A percentile compares a stretch with the other conserved stretches of the same genome.
Conservation (phyloP, 2,329 filamentous ascomycete genomes). For the Onygenales sp. region DNA sequence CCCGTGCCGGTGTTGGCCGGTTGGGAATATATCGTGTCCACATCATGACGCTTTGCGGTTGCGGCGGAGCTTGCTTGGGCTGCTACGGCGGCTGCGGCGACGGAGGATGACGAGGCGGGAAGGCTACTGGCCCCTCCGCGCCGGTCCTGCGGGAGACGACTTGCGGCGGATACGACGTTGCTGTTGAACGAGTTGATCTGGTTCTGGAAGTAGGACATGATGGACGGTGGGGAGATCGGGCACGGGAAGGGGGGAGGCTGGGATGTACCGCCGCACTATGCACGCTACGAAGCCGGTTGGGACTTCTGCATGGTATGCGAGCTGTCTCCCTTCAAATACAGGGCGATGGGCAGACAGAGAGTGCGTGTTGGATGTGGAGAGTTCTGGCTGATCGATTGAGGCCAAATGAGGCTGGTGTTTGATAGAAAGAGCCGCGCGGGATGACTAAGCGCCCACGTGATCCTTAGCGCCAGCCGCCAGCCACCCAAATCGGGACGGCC, state of each 20-base stretch:
- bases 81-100: conserved; percentile 1
- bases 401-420: no score
- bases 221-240: conserved; percentile 12
- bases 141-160: conserved; percentile 49
- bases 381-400: not conserved
- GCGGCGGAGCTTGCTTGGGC: conserved; percentile 20
- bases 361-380: not conserved
- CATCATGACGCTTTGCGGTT: conserved; percentile 53
- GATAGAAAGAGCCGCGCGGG: no score
- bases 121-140: conserved; percentile 45
- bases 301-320: conserved; percentile 2
- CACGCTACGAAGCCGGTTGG: not conserved
- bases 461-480: no score
- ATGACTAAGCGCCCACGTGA: no score
- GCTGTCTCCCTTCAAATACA: not conserved
- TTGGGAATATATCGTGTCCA: conserved; percentile 58
- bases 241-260: not conserved
- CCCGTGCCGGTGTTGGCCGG: conserved; percentile 67
- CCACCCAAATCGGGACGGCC: no score
- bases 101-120: conserved; percentile 47
- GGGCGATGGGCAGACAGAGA: not conserved
- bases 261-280: not conserved
- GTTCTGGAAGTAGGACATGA: conserved; percentile 58
- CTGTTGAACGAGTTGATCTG: conserved; percentile 55
- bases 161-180: conserved; percentile 53